These are phyloP conservation scores for Thalassiosira mediterranea DNA, from an alignment of 352 stramenopile genomes.

Conservation along the genomic window DNA sequence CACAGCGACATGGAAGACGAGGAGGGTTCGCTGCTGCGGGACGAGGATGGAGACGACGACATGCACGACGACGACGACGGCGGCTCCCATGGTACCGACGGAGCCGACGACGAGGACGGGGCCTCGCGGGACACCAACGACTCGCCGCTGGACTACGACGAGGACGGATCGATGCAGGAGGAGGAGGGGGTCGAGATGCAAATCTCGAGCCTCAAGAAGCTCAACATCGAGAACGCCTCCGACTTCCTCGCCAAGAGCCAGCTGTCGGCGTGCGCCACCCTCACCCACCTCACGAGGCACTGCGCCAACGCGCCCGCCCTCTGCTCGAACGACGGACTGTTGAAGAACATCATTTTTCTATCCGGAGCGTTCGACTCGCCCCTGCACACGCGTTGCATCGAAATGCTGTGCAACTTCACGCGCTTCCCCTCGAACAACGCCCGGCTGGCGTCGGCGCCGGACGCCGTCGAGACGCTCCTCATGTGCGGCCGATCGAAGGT, in stretches of 20 bases:
- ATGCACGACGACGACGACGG: conserved; percentile 5
- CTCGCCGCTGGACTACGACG: conserved; percentile 12
- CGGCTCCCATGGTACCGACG: not conserved
- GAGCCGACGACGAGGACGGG: conserved; percentile 1
- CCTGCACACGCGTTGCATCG: conserved; percentile 76
- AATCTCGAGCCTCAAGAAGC: conserved; percentile 48
- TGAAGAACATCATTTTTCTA: conserved; percentile 56
- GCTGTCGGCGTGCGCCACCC: conserved; percentile 74
- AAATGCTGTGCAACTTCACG: conserved; percentile 77
- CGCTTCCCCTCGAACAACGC: conserved; percentile 71
- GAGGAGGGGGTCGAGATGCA: conserved; percentile 55
- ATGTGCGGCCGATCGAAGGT: conserved; percentile 50
- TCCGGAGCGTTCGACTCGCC: conserved; percentile 53
- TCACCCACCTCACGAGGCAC: conserved; percentile 79
- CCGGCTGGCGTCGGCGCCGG: conserved; percentile 49
- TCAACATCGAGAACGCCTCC: conserved; percentile 53
- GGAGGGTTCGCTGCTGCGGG: too few species aligned
- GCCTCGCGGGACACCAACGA: not conserved
- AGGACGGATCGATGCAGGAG: conserved; percentile 28
- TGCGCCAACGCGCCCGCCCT: conserved; percentile 61
- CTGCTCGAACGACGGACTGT: conserved; percentile 43
- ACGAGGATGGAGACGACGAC: conserved; percentile 13
- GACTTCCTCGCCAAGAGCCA: conserved; percentile 52
- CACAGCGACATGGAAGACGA: conserved; percentile 14
- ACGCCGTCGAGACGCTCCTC: conserved; percentile 58